These are phyloP conservation scores for Straminergon stramineum DNA, from an alignment of 225 moss, liverwort and hornwort genomes.

Conservation along the genomic window DNA sequence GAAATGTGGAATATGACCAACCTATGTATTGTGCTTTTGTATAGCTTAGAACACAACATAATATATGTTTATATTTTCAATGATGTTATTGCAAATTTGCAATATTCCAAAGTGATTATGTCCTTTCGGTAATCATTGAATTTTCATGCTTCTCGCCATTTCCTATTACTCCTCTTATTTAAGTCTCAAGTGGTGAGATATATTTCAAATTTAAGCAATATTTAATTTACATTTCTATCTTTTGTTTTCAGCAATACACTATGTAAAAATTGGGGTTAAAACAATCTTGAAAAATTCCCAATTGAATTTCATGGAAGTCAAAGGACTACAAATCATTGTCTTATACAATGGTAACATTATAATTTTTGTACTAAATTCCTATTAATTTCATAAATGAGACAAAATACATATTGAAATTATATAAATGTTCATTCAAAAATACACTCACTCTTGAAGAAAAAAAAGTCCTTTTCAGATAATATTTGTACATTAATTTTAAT, in stretches of 20 bases:
- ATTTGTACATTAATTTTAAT: too few species aligned
- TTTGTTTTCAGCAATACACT: not conserved
- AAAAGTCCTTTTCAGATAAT: not conserved
- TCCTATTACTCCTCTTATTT: not conserved
- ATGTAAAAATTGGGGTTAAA: rapidly evolving
- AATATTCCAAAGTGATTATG: not conserved
- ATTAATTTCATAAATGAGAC: rapidly evolving
- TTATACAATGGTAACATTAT: not conserved
- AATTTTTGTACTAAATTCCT: not conserved
- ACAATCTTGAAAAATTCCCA: not conserved
- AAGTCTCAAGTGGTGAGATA: rapidly evolving
- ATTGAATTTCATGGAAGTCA: not conserved
- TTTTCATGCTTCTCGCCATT: too few species aligned
- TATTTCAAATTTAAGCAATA: not conserved
- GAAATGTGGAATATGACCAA: not conserved
- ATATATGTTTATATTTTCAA: too few species aligned
- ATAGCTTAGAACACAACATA: not conserved
- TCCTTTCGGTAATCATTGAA: not conserved
- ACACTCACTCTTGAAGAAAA: not conserved
- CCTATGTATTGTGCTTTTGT: not conserved
- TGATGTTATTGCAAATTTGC: not conserved
- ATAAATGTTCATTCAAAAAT: not conserved
- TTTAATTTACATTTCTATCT: not conserved
- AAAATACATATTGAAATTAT: not conserved
- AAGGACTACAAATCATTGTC: not conserved